Evolutionary conservation across 805 yeast genomes (phyloP).

Genomic region (Saccharomycopsis capsularis): DNA sequence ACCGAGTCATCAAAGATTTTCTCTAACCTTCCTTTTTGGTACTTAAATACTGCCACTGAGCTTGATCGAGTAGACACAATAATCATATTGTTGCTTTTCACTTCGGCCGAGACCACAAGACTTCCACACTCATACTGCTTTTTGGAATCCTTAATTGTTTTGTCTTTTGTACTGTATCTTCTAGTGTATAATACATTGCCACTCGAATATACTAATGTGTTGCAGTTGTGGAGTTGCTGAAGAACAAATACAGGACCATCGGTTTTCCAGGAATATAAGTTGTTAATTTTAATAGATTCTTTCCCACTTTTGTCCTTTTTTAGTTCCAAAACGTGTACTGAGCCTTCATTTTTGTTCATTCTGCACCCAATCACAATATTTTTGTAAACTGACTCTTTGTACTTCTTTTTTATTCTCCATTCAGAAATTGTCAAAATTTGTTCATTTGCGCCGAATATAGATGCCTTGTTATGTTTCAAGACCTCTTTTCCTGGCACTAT

Average conservation of each 20-base stretch:
- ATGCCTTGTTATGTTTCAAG: neutral
- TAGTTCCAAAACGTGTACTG: constrained; percentile 11
- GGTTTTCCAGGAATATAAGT: constrained; percentile 18
- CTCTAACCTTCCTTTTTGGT: neutral
- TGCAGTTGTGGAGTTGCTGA: constrained; percentile 1
- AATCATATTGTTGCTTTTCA: neutral
- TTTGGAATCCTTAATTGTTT: constrained; percentile 5
- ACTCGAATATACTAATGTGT: constrained; percentile 12
- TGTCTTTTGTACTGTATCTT: constrained; percentile 1
- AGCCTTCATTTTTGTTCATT: neutral
- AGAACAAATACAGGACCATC: constrained; percentile 12
- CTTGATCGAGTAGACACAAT: constrained; percentile 7
- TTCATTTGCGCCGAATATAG: constrained; percentile 4
- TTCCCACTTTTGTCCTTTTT: constrained; percentile 8
- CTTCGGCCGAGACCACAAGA: neutral
- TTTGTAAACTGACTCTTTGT: constrained; percentile 6
- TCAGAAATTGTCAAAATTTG: constrained; percentile 1
- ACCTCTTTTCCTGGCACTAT: neutral
- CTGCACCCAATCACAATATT: constrained; percentile 16
- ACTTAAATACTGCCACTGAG: neutral
- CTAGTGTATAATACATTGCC: constrained; percentile 9
- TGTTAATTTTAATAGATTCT: constrained; percentile 3
- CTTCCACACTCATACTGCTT: constrained; percentile 13
- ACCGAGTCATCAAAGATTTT: constrained; percentile 2
- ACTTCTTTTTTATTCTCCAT: constrained; percentile 8